phyloP scores from a whole-genome alignment of 139 green algal species.

The Picochlorum sp. region DNA sequence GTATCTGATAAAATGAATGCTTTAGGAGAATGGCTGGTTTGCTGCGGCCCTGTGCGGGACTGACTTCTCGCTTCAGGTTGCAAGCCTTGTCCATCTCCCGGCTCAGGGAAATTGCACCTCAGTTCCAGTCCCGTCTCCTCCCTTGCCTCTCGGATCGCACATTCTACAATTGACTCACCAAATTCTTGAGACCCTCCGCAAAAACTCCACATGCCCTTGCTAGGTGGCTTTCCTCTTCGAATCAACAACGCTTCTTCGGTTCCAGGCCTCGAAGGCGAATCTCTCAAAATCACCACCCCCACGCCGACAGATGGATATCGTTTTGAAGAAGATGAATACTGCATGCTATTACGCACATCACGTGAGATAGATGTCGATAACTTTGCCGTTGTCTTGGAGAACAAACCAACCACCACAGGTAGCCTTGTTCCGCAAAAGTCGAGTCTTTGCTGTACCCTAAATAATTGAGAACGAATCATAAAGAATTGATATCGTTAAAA shows the following conservation, averaged over 20 bases:
- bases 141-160: slow-evolving; percentile 1
- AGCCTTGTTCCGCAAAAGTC: too few species aligned
- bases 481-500: too few species aligned
- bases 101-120: background rate
- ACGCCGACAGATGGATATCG: background rate
- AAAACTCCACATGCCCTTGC: background rate
- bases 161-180: slow-evolving; percentile 6
- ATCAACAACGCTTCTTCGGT: slow-evolving; percentile 10
- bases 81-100: background rate
- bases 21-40: background rate
- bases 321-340: background rate
- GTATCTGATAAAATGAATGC: background rate
- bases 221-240: background rate
- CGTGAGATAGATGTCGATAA: too few species aligned
- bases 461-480: too few species aligned
- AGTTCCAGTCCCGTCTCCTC: slow-evolving; percentile 2
- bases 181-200: slow-evolving; percentile 3
- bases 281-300: background rate
- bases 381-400: too few species aligned
- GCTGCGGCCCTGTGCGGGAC: background rate
- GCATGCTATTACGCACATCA: too few species aligned
- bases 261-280: background rate
- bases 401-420: too few species aligned
- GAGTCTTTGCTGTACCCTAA: too few species aligned
- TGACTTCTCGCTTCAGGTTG: background rate